phyloP scores from a whole-genome alignment of 2,329 filamentous ascomycete species.

The Fusarium keratoplasticum region DNA sequence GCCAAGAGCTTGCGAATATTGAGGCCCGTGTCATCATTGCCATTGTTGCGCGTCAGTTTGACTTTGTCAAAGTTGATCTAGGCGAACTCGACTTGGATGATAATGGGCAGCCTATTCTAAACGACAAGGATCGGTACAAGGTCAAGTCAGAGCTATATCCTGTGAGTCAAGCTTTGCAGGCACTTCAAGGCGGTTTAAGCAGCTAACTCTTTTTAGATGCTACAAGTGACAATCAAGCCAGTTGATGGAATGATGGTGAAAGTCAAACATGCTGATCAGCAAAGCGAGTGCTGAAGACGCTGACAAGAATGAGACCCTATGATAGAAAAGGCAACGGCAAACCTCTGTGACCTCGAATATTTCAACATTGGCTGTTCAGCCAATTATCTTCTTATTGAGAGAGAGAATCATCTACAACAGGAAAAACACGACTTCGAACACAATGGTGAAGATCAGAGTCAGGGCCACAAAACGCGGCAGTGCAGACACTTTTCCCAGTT shows the following conservation, averaged over 20 bases:
- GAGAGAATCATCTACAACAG: not conserved
- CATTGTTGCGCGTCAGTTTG: not conserved
- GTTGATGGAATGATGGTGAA: not conserved
- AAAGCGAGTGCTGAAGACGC: not conserved
- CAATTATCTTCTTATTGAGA: too few species aligned
- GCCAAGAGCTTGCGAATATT: conserved; percentile 3
- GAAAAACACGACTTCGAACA: not conserved
- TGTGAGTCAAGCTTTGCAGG: not conserved
- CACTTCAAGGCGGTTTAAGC: not conserved
- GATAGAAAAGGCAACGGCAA: not conserved
- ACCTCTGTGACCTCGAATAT: not conserved
- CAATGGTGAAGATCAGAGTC: not conserved
- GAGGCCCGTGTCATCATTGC: conserved; percentile 3
- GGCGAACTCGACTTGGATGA: conserved; percentile 2
- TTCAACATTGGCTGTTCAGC: not conserved
- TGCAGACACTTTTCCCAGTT: not conserved
- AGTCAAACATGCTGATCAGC: not conserved
- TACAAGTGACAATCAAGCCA: not conserved
- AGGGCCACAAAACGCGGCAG: not conserved
- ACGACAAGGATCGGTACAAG: not conserved
- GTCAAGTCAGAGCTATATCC: not conserved
- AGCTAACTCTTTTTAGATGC: not conserved
- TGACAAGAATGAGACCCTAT: not conserved
- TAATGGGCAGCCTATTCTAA: not conserved
- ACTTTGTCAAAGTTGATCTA: not conserved